Percentiles rank a stretch among this genome's conserved stretches.
These are phyloP conservation scores for Ustilago bromivora DNA, from an alignment of 1,284 basidiomycete genomes.

Conservation along the genomic window DNA sequence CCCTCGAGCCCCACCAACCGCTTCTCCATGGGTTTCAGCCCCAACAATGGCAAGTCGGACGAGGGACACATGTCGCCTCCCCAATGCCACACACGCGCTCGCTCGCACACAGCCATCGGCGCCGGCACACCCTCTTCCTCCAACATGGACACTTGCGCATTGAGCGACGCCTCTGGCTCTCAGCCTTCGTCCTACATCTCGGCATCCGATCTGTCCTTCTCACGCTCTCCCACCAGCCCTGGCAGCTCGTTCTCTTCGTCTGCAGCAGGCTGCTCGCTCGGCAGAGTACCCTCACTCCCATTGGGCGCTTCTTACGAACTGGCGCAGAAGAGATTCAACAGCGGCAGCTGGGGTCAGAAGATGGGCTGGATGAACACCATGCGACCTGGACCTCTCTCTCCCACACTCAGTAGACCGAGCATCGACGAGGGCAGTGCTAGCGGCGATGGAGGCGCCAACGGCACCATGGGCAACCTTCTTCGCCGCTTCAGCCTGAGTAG, in stretches of 20 bases:
- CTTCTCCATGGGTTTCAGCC: constrained; percentile 40
- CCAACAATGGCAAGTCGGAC: constrained; percentile 19
- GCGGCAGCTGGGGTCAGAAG: constrained; percentile 54
- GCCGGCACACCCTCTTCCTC: constrained; percentile 29
- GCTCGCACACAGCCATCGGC: constrained; percentile 46
- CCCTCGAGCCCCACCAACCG: constrained; percentile 37
- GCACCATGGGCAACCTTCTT: constrained; percentile 55
- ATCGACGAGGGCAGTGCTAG: constrained; percentile 39
- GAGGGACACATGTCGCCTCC: constrained; percentile 35
- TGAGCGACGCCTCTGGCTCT: constrained; percentile 27
- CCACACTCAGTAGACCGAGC: constrained; percentile 30
- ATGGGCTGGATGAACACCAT: constrained; percentile 50
- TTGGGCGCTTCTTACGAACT: constrained; percentile 52
- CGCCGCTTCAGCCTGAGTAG: constrained; percentile 55
- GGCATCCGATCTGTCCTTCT: constrained; percentile 39
- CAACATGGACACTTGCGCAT: constrained; percentile 15
- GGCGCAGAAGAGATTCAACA: constrained; percentile 57
- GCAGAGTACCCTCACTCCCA: constrained; percentile 53
- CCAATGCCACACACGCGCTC: constrained; percentile 36
- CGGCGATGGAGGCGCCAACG: constrained; percentile 20
- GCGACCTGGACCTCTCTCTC: constrained; percentile 45
- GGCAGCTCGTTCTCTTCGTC: constrained; percentile 40
- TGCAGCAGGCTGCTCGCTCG: constrained; percentile 33
- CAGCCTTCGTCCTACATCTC: constrained; percentile 47
- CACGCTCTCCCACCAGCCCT: constrained; percentile 38